Base-by-base conservation (phyloP, 305 asterid genomes). In the Salvia sclarea region DNA sequence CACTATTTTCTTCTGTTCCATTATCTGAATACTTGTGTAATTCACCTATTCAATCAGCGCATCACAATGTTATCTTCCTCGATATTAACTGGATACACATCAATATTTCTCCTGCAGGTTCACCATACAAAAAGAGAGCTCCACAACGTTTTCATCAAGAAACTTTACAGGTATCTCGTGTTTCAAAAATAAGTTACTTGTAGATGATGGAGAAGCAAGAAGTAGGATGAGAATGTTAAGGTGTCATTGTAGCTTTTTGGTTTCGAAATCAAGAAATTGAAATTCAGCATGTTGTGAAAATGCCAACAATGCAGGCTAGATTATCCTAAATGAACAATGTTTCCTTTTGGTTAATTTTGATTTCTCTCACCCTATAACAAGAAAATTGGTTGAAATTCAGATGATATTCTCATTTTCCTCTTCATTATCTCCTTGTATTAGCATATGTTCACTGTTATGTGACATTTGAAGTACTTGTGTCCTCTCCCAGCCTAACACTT, bases 61-160 rank as follows among this genome's bases (percentile, higher is more conserved):
- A 60, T 65, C 13, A 33, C 37, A 21, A 53, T 44, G 57, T 54
- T 61, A 60, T 62, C 71, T 12, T 43, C 47, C 28, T 17, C 6
- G 5, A 22, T 76, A 18, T 22, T 57, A 58, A 61, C 62, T 3
- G 43, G 12, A 59, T 22, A 37, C 53, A 22, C 73, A 52, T 69
- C 11, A 49, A 52, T 30, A 40, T 77, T 61, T 41, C 60, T 71
- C 40, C 16, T 41, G 75, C 82, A 95, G 99, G 99, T 95, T 60
- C 84, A 95, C 82, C 99, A 92, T 74, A 89, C 99, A 49, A 95
- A 92, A 73, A 76, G 98, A 68, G 99, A 91, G 84, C 90, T 94
- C 72, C 98, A 91, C 76, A 91, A 91, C 45, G 85, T 92, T 60
- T 92, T 91, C 79, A 95, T 95, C 70, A 82, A 81, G 71, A 86